phyloP scores from a whole-genome alignment of 2,329 filamentous ascomycete genomes.

The Cadophora malorum region DNA sequence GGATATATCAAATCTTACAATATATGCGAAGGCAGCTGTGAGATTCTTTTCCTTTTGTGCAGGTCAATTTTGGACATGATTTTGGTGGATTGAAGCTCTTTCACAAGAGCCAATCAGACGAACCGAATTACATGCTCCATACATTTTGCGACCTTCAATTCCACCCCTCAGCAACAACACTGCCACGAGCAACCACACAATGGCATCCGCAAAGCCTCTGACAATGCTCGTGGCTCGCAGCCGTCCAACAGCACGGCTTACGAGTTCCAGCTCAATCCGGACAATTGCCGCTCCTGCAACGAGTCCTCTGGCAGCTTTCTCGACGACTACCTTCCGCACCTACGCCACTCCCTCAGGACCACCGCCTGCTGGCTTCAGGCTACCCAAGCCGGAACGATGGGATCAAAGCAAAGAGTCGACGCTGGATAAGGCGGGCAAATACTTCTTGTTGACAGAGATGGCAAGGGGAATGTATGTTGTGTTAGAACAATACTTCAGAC shows the following conservation, averaged over 20 bases:
- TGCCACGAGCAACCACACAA: slow-evolving; percentile 44
- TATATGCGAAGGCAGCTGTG: background rate
- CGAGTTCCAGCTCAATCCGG: slow-evolving; percentile 37
- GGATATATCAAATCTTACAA: background rate
- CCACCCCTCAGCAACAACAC: slow-evolving; percentile 37
- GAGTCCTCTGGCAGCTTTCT: slow-evolving; percentile 37
- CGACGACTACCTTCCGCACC: slow-evolving; percentile 41
- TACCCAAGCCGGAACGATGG: slow-evolving; percentile 77
- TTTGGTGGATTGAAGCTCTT: slow-evolving; percentile 35
- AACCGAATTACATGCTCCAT: slow-evolving; percentile 18
- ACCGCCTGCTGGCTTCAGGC: slow-evolving; percentile 81
- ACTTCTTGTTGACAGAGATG: slow-evolving; percentile 96
- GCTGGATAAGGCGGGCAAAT: slow-evolving; percentile 85
- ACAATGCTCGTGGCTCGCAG: slow-evolving; percentile 47
- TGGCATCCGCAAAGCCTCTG: slow-evolving; percentile 47
- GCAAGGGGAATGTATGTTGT: slow-evolving; percentile 97
- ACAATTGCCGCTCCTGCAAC: slow-evolving; percentile 35
- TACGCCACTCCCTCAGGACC: slow-evolving; percentile 75
- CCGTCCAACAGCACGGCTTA: slow-evolving; percentile 42
- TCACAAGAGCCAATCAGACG: slow-evolving; percentile 37
- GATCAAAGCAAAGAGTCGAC: slow-evolving; percentile 78
- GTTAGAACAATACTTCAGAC: slow-evolving; percentile 97
- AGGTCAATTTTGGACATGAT: background rate
- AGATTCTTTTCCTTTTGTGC: background rate
- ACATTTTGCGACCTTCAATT: slow-evolving; percentile 20